Evolutionary conservation across 306 rosid genomes (phyloP).

Genomic region (Quercus rubra): DNA sequence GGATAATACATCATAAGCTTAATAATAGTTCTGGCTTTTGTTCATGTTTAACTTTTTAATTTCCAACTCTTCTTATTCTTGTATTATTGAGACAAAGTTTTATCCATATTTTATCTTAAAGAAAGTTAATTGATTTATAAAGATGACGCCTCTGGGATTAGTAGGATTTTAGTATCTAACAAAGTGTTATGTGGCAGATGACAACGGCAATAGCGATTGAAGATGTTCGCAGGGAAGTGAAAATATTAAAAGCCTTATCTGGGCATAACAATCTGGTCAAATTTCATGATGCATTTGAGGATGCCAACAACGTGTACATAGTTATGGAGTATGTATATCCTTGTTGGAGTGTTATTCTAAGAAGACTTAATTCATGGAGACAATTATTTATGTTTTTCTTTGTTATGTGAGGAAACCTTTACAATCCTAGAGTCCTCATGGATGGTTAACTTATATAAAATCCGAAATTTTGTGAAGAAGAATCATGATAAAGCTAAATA

Average conservation of each 20-base stretch:
- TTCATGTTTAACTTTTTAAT: not conserved
- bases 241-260: conserved; percentile 85
- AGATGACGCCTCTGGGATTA: not conserved
- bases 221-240: conserved; percentile 96
- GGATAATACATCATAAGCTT: not conserved
- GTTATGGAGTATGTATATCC: conserved; percentile 87
- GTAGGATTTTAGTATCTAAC: conserved; percentile 3
- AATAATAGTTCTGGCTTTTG: not conserved
- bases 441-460: not conserved
- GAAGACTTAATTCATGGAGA: not conserved
- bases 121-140: not conserved
- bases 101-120: not conserved
- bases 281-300: conserved; percentile 88
- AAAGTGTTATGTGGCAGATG: conserved; percentile 62
- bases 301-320: conserved; percentile 76
- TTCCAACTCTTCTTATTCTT: not conserved
- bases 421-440: not conserved
- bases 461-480: not conserved
- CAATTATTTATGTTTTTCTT: not conserved
- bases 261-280: conserved; percentile 86
- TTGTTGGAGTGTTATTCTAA: not conserved
- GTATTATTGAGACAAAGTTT: not conserved
- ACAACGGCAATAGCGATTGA: conserved; percentile 88
- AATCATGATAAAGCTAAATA: not conserved
- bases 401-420: not conserved